Evolutionary conservation across 1,284 basidiomycete species (phyloP).

Genomic region (Ustilago trichophora): DNA sequence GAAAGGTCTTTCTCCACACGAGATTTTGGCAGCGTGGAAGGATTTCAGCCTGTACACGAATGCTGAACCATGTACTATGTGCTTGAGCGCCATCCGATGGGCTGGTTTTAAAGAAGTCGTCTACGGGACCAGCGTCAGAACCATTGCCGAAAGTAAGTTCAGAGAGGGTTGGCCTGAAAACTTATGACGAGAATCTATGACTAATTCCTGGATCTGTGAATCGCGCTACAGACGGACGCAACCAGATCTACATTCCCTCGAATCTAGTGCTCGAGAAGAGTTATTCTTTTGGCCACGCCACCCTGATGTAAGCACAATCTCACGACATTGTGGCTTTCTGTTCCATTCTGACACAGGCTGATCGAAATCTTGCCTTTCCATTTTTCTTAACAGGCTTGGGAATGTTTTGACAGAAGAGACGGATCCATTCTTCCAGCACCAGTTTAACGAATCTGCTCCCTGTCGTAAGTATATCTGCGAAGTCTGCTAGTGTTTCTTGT

Average conservation of each 20-base stretch:
- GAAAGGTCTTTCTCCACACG: conserved; percentile 31
- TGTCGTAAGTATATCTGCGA: conserved; percentile 52
- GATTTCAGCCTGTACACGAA: conserved; percentile 48
- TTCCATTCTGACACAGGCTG: too few species aligned
- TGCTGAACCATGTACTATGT: conserved; percentile 58
- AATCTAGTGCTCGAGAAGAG: conserved; percentile 49
- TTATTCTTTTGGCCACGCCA: conserved; percentile 50
- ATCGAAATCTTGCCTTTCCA: too few species aligned
- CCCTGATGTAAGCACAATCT: conserved; percentile 45
- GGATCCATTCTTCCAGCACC: conserved; percentile 46
- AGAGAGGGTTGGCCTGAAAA: too few species aligned
- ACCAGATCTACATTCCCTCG: conserved; percentile 59
- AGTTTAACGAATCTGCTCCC: conserved; percentile 53
- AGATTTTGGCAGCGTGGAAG: conserved; percentile 51
- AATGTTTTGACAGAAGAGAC: conserved; percentile 51
- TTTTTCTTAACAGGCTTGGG: too few species aligned
- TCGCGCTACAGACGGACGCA: conserved; percentile 34
- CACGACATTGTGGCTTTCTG: too few species aligned
- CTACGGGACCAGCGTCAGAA: conserved; percentile 53
- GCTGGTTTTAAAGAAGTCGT: conserved; percentile 56
- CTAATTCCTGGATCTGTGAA: too few species aligned
- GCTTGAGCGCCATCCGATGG: conserved; percentile 52
- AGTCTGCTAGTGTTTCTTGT: too few species aligned
- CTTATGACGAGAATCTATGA: too few species aligned
- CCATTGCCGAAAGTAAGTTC: conserved; percentile 43